Percentiles rank a stretch among this genome's conserved stretches.
phyloP scores from a whole-genome alignment of 345 rosid species.

The Fremontodendron californicum region DNA sequence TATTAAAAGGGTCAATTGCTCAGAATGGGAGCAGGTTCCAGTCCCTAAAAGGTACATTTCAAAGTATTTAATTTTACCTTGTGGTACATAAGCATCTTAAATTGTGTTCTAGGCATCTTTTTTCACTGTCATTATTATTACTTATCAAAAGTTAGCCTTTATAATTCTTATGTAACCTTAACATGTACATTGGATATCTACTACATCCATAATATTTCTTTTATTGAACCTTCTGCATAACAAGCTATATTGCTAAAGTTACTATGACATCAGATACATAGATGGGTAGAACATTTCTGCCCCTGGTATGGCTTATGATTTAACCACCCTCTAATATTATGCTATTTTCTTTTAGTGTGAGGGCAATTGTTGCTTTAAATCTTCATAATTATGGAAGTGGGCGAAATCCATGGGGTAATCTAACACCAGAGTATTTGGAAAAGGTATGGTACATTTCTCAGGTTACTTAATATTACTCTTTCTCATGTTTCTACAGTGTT shows the following conservation, averaged over 20 bases:
- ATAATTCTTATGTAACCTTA: background rate
- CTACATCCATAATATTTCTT: background rate
- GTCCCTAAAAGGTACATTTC: conserved; percentile 75
- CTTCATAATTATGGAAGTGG: conserved; percentile 94
- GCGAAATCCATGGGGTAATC: conserved; percentile 91
- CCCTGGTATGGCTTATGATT: background rate
- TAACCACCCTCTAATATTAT: background rate
- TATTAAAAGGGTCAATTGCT: conserved; percentile 67
- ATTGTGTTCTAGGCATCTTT: background rate
- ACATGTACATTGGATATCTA: background rate
- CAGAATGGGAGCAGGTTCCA: conserved; percentile 82
- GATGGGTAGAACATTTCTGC: background rate
- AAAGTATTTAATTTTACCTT: background rate
- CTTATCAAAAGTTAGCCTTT: background rate
- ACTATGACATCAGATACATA: background rate
- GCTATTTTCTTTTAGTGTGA: conserved; percentile 45
- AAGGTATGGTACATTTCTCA: conserved; percentile 42
- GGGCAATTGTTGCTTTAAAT: conserved; percentile 90
- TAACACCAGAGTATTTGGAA: conserved; percentile 74
- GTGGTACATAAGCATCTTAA: background rate
- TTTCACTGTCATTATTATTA: background rate
- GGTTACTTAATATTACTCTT: background rate
- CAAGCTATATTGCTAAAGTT: background rate
- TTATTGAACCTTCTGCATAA: background rate
- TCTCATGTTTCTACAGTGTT: background rate